A percentile compares a stretch with the other conserved stretches of the same genome.
Conservation (phyloP, 768 basidiomycete genomes). For the Piloderma croceum region DNA sequence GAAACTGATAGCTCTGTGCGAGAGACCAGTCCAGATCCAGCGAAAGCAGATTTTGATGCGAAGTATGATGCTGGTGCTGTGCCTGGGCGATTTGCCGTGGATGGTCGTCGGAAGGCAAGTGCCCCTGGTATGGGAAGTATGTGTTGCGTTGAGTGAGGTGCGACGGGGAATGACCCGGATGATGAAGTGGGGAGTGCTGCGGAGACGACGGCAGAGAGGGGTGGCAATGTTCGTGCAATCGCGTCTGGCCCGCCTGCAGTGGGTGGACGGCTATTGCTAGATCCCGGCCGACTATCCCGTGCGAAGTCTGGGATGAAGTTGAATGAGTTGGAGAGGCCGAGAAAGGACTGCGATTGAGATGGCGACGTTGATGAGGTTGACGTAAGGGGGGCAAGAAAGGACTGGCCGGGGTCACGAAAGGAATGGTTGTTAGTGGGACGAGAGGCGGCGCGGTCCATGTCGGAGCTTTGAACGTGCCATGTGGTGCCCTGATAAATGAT, state of each 20-base stretch:
- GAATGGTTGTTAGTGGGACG: slow-evolving; percentile 49
- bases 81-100: slow-evolving; percentile 60
- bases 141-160: slow-evolving; percentile 40
- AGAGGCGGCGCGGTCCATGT: slow-evolving; percentile 33
- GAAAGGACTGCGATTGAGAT: slow-evolving; percentile 10
- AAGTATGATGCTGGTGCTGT: slow-evolving; percentile 62
- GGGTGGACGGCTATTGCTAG: slow-evolving; percentile 22
- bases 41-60: slow-evolving; percentile 37
- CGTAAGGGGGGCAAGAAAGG: slow-evolving; percentile 67
- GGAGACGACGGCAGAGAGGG: slow-evolving; percentile 52
- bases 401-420: slow-evolving; percentile 78
- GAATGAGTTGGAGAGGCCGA: slow-evolving; percentile 35
- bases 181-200: slow-evolving; percentile 50
- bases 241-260: not conserved
- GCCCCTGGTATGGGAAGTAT: slow-evolving; percentile 55
- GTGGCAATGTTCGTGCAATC: slow-evolving; percentile 4
- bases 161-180: slow-evolving; percentile 32
- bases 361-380: slow-evolving; percentile 26
- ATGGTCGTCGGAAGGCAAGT: slow-evolving; percentile 49
- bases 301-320: slow-evolving; percentile 35
- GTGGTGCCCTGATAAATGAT: slow-evolving; percentile 28
- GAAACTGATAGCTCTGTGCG: slow-evolving; percentile 39
- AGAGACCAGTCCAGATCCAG: slow-evolving; percentile 48
- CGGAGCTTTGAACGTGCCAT: slow-evolving; percentile 37
- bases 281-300: slow-evolving; percentile 40